Evolutionary conservation across 2,329 filamentous ascomycete genomes (phyloP), one percentile per base, ranked within the genome.

Genomic region (Fusarium fujikuroi): DNA sequence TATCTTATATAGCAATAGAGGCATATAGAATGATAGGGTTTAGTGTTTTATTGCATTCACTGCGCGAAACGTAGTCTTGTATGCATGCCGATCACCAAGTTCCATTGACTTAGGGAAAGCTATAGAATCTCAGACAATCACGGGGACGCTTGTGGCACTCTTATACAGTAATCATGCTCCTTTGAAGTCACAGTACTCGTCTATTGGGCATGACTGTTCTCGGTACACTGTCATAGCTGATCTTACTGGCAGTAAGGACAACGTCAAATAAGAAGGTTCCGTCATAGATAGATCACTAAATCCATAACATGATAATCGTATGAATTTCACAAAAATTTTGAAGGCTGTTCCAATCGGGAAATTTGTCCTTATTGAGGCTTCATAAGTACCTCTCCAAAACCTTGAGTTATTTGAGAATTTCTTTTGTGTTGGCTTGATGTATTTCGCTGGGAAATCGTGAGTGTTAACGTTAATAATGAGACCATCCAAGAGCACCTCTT

Each of bases 301-400:
- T 21, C 18, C 5, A 30, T 19, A 4, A 7, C 6, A 30, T 6
- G 12, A 32, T 7, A 21, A 21, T 15, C 7, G 4, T 28, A 15
- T 15, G 9, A 28, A 28, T 15, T 4, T 12, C 7, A 28, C 44
- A 47, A 12, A 4, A 16, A 12, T 21, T 21, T 42, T 4, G 3
- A 11, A 30, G 5, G 19, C 3, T 9, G 14, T 7, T 15, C 6
- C 9, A 3, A 2, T 7, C 7, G 12, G 5, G 3, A 8, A 7
- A 15, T 30, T 16, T 30, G 9, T n/a, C 4, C 19, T 30, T 30
- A 8, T 21, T 6, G 25, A 30, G 4, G 14, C 4, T 30, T 21
- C 16, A 47, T 30, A 32, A 5, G 9, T 19, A 30, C 19, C 12
- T 15, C 21, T 14, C 25, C 25, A 10, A 21, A 47, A 30, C 2